Base-by-base conservation (phyloP, 805 yeast genomes). In the Yarrowia sp. region DNA sequence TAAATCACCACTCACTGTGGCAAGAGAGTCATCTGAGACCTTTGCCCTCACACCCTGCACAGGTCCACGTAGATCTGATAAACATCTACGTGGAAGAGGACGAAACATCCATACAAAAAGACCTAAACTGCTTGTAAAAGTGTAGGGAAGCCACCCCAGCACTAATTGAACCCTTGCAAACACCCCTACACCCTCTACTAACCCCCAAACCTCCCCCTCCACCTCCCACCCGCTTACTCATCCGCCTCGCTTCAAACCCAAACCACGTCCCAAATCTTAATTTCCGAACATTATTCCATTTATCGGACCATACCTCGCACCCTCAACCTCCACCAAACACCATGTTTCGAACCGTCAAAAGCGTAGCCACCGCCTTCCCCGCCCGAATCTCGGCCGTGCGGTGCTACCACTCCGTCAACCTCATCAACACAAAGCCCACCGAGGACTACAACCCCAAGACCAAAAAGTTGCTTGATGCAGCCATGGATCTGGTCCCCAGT, bases 401-500 rank as follows among this genome's bases (percentile, higher is more conserved):
- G n/a, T 38, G 36, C 15, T 58, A 58, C 64, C 64, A 58, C 35
- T 58, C 64, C 33, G 35, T 58, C 43, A 44, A 43, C 22, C 51
- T 58, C 43, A 43, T 44, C 64, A 44, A 43, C 51, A 43, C 64
- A 43, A 58, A 58, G 51, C 64, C 64, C 51, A 58, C 64, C 35
- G 64, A 58, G 43, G 51, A 44, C 22, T 58, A 58, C 51, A 43
- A 44, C 43, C 51, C 64, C 64, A 58, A 58, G 44, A 58, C 64
- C 42, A 42, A 43, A n/a, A 47, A 36, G 33, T 9, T 58, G 22
- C 36, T 58, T 14, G 64, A 58, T 15, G 43, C 64, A 6, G 82
- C 83, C 1, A 69, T 80, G 50, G 63, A 65, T 7, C 70, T 69
- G 62, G 83, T 86, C 33, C 88, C 89, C 7, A 69, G 71, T 44